Evolutionary conservation across 2,329 filamentous ascomycete species (phyloP).

Genomic region (Tolypocladium endophyticum): DNA sequence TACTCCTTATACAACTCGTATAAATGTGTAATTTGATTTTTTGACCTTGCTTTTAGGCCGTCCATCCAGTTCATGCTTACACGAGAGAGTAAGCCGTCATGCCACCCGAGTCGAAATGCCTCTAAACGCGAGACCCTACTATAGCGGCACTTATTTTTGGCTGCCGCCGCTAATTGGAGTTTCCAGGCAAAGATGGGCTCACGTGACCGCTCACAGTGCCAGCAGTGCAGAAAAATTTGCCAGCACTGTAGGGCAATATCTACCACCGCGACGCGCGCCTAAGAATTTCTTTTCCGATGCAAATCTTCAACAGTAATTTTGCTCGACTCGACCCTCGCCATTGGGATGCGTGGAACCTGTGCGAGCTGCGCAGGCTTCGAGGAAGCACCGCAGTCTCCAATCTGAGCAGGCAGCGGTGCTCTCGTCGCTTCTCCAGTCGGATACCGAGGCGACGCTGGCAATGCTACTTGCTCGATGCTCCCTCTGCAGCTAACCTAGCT

Average conservation of each 20-base stretch:
- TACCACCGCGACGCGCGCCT: constrained; percentile 4
- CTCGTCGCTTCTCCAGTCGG: not conserved
- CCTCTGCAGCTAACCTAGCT: not conserved
- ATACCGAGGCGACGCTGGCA: not conserved
- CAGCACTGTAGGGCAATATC: constrained; percentile 23
- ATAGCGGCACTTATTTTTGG: constrained; percentile 4
- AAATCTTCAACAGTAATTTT: not conserved
- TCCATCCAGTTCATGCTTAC: not conserved
- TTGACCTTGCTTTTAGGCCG: no score
- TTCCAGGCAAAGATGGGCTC: constrained; percentile 4
- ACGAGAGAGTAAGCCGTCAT: not conserved
- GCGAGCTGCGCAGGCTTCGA: not conserved
- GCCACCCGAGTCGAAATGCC: not conserved
- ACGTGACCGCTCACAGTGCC: constrained; percentile 18
- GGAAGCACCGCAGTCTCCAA: not conserved
- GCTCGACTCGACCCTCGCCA: not conserved
- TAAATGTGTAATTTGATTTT: not conserved
- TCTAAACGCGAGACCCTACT: not conserved
- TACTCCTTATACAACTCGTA: not conserved
- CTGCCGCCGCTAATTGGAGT: constrained; percentile 6
- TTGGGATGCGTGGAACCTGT: not conserved
- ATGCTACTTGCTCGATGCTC: not conserved
- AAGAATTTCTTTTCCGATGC: not conserved
- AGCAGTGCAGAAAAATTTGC: constrained; percentile 11
- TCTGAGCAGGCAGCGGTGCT: not conserved